Percentiles rank a stretch among this genome's conserved stretches.
Conservation (phyloP, 1,284 basidiomycete genomes). For the Irpex rosettiformis region DNA sequence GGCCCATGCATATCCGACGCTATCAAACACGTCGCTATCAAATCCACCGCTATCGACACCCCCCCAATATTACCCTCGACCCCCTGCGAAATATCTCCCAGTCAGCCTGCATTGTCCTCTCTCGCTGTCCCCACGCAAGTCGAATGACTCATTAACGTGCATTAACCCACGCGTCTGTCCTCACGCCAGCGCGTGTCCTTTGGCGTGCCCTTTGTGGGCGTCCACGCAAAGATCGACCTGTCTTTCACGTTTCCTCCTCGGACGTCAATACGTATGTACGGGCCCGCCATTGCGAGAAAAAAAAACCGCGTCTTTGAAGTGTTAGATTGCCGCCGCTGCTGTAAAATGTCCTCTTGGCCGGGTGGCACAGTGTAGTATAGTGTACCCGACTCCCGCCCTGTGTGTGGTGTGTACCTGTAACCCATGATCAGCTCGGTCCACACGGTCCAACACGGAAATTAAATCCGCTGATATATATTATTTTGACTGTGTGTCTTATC, state of each 20-base stretch:
- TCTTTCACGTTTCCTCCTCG: neutral
- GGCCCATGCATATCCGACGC: neutral
- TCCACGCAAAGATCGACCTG: neutral
- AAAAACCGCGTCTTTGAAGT: neutral
- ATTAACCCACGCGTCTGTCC: neutral
- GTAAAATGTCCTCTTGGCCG: neutral
- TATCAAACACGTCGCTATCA: neutral
- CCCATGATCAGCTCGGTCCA: constrained; percentile 9
- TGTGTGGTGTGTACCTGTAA: neutral
- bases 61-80: neutral
- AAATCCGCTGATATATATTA: constrained; percentile 1
- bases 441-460: constrained; percentile 21
- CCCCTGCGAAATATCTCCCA: neutral
- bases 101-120: neutral
- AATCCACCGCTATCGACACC: neutral
- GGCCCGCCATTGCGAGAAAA: neutral
- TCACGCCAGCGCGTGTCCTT: too few relatives aligned
- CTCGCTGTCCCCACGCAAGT: neutral
- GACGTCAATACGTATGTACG: neutral
- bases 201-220: neutral
- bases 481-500: constrained; percentile 3
- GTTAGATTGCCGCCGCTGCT: neutral
- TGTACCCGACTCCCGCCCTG: neutral
- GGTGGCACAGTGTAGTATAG: neutral
- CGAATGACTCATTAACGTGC: neutral